A percentile compares a stretch with the other conserved stretches of the same genome.
Evolutionary conservation across 768 basidiomycete genomes (phyloP).

Genomic region (Suillus fuscotomentosus): DNA sequence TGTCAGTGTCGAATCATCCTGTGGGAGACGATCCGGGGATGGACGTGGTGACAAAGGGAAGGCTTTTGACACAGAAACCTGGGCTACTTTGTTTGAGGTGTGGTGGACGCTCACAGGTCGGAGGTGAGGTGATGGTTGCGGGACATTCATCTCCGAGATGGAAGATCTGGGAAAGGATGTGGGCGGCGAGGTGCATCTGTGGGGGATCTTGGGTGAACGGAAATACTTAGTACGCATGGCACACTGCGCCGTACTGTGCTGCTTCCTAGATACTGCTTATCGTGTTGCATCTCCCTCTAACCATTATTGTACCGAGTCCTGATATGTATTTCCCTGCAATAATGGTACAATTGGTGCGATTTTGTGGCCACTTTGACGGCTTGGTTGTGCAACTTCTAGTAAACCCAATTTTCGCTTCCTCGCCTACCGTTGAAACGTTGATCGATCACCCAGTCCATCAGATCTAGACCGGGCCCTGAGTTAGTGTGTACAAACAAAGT

Average conservation of each 20-base stretch:
- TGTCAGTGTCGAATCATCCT: conserved; percentile 35
- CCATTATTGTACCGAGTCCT: conserved; percentile 39
- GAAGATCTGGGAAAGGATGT: conserved; percentile 66
- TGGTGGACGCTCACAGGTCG: conserved; percentile 53
- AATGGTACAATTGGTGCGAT: conserved; percentile 20
- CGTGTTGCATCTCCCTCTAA: conserved; percentile 33
- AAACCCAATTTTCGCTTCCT: neutral
- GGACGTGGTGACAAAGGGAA: conserved; percentile 67
- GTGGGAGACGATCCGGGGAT: conserved; percentile 38
- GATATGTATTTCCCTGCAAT: conserved; percentile 44
- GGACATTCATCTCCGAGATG: conserved; percentile 42
- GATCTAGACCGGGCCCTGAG: neutral
- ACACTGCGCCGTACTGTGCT: neutral
- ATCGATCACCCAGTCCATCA: neutral
- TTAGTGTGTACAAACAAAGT: neutral
- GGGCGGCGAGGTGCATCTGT: conserved; percentile 64
- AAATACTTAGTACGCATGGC: conserved; percentile 10
- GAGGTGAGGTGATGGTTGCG: conserved; percentile 26
- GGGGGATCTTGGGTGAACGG: conserved; percentile 58
- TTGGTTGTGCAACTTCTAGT: neutral
- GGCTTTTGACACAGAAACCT: conserved; percentile 39
- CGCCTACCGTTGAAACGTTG: neutral
- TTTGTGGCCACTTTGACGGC: neutral
- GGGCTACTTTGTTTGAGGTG: conserved; percentile 60
- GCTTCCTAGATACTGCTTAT: conserved; percentile 18